Evolutionary conservation across 768 basidiomycete genomes (phyloP).

Genomic region (Cytidiella melzeri): DNA sequence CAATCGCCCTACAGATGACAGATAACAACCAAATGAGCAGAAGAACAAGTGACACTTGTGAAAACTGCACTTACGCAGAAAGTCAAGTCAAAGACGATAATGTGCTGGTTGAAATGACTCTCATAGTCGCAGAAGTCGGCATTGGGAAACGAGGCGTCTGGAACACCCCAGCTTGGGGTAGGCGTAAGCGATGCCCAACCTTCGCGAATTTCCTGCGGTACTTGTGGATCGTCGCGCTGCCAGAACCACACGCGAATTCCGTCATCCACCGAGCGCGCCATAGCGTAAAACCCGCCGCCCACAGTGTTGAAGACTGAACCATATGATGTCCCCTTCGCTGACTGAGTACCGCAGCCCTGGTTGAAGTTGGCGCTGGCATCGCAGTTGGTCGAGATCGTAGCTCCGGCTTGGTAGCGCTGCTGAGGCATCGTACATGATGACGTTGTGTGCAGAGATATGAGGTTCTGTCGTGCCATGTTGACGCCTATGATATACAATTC

Average conservation of each 20-base stretch:
- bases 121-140: conserved; percentile 43
- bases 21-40: not conserved
- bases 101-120: conserved; percentile 45
- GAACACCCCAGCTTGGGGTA: conserved; percentile 34
- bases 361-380: conserved; percentile 46
- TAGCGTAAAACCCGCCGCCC: conserved; percentile 58
- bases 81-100: conserved; percentile 53
- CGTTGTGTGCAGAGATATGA: conserved; percentile 49
- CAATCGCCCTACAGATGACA: conserved; percentile 42
- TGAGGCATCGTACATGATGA: conserved; percentile 41
- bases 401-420: conserved; percentile 39
- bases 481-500: conserved; percentile 36
- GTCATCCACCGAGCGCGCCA: conserved; percentile 33
- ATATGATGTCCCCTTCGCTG: conserved; percentile 35
- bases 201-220: conserved; percentile 36
- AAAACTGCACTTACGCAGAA: conserved; percentile 53
- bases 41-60: no score
- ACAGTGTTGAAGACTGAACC: conserved; percentile 42
- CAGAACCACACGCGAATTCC: conserved; percentile 63
- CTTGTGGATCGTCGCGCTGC: conserved; percentile 37
- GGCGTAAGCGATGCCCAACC: conserved; percentile 14
- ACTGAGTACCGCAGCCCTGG: conserved; percentile 53
- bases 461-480: conserved; percentile 38
- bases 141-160: conserved; percentile 45
- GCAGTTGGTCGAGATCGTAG: conserved; percentile 39